phyloP scores from a whole-genome alignment of 257 asterid species.

The Salvia rosmarinus region DNA sequence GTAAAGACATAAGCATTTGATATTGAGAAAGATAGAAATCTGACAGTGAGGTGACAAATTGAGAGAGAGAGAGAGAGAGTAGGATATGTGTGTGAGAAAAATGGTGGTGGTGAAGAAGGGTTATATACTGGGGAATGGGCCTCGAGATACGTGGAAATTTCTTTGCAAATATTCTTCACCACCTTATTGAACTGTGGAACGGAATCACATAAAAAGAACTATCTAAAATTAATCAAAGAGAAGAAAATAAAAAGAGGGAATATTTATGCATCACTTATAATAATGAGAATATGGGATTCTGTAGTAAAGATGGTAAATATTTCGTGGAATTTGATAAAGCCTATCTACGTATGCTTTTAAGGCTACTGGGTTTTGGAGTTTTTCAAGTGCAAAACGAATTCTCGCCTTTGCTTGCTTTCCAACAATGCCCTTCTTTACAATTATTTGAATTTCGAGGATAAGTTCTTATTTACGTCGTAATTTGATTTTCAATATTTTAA shows the following conservation, averaged over 20 bases:
- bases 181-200: constrained; percentile 47
- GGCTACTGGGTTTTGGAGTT: constrained; percentile 51
- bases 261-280: constrained; percentile 21
- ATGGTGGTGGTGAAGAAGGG: constrained; percentile 42
- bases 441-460: not conserved
- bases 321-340: constrained; percentile 73
- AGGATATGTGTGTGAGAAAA: constrained; percentile 38
- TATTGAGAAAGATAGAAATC: not conserved
- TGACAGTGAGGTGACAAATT: not conserved
- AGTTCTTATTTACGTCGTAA: not conserved
- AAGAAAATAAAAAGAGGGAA: not conserved
- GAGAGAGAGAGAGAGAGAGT: not conserved
- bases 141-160: constrained; percentile 56
- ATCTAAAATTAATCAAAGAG: constrained; percentile 24
- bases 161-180: constrained; percentile 47
- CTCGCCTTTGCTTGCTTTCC: constrained; percentile 46
- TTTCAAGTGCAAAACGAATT: constrained; percentile 42
- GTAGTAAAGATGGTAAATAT: constrained; percentile 46
- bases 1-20: not conserved
- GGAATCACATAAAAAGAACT: constrained; percentile 43
- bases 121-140: constrained; percentile 53
- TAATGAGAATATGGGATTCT: constrained; percentile 33
- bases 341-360: constrained; percentile 56
- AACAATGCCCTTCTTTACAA: constrained; percentile 36
- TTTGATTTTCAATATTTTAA: not conserved